Percentiles rank a stretch among this genome's conserved stretches.
These are phyloP conservation scores for Tetragonia tetragonoides DNA, from an alignment of 148 eudicot species.

Conservation along the genomic window DNA sequence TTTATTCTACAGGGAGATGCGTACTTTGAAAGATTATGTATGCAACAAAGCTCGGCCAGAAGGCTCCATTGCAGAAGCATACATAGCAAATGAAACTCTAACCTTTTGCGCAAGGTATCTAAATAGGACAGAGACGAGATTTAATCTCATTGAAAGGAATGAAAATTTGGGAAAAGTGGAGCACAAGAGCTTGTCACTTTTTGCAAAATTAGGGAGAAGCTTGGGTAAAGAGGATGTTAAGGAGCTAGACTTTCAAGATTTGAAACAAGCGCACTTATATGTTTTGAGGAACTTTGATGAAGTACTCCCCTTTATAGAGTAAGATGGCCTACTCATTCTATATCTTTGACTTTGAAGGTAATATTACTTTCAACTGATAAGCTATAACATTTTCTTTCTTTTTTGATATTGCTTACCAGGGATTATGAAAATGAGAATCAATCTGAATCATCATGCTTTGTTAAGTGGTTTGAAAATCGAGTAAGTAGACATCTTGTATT, in stretches of 20 bases:
- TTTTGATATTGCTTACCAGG: too few relatives aligned
- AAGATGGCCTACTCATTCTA: too few relatives aligned
- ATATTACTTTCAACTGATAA: too few relatives aligned
- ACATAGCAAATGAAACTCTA: background rate
- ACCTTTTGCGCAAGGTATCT: slow-evolving; percentile 13
- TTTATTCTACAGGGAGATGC: background rate
- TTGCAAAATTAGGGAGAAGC: background rate
- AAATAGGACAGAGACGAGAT: background rate
- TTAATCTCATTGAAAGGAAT: background rate
- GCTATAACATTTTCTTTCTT: background rate
- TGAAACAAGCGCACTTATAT: too few relatives aligned
- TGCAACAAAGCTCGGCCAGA: background rate
- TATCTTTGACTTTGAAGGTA: too few relatives aligned
- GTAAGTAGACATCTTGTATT: background rate
- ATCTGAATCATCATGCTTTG: background rate
- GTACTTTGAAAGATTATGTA: background rate
- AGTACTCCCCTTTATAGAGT: background rate
- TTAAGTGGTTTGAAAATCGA: background rate
- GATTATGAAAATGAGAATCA: background rate
- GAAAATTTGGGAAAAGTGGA: background rate
- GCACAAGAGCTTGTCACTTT: background rate
- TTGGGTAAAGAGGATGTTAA: background rate
- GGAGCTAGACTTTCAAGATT: background rate
- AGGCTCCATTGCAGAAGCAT: background rate
- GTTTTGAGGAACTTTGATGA: background rate